These are phyloP conservation scores for Naganishia randhawae DNA, from an alignment of 768 basidiomycete genomes.

Conservation along the genomic window DNA sequence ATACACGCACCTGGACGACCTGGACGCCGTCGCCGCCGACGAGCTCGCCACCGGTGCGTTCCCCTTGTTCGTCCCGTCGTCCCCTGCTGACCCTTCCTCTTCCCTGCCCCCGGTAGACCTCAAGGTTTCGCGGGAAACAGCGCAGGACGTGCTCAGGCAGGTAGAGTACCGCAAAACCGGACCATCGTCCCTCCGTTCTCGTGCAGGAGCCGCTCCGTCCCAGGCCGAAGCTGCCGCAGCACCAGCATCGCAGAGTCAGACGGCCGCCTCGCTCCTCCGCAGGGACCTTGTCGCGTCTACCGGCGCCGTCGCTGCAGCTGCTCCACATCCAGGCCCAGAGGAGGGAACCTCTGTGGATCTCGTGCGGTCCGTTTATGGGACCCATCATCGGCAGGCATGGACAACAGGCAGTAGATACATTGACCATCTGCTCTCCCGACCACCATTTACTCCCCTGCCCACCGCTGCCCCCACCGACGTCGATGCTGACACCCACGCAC, in stretches of 20 bases:
- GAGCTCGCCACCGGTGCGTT: slow-evolving; percentile 41
- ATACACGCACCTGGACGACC: slow-evolving; percentile 35
- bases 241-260: slow-evolving; percentile 22
- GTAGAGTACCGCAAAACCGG: slow-evolving; percentile 18
- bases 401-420: slow-evolving; percentile 37
- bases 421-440: slow-evolving; percentile 38
- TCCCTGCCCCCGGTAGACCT: slow-evolving; percentile 36
- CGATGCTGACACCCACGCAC: not conserved
- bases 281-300: no score
- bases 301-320: slow-evolving; percentile 20
- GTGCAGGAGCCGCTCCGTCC: not conserved
- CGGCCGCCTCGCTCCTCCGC: slow-evolving; percentile 28
- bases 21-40: slow-evolving; percentile 24
- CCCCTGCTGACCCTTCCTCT: not conserved
- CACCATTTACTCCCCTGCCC: not conserved
- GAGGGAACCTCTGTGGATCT: not conserved
- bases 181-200: slow-evolving; percentile 14
- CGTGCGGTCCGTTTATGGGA: not conserved
- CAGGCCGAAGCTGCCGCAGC: slow-evolving; percentile 1
- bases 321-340: not conserved
- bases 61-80: not conserved
- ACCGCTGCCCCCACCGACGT: not conserved
- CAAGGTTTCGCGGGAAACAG: slow-evolving; percentile 31
- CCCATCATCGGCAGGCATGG: slow-evolving; percentile 13
- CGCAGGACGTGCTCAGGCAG: slow-evolving; percentile 39